Base-by-base conservation (phyloP, 2,329 filamentous ascomycete genomes). In the Stagonosporopsis cucurbitacearum region DNA sequence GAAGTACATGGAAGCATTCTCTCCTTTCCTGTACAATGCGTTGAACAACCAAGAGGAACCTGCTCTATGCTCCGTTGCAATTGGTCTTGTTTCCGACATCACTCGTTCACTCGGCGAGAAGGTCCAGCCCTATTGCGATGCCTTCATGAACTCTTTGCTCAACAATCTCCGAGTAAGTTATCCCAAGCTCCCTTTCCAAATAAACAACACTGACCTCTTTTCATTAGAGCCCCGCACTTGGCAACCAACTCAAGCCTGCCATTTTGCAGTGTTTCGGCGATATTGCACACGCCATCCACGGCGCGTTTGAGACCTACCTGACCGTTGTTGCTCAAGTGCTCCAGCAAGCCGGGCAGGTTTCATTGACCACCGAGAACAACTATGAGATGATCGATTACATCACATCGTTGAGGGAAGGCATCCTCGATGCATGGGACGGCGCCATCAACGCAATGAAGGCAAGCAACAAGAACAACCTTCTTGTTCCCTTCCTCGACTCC, bases 381-480 rank as follows among this genome's bases (percentile, higher is more conserved):
- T 95, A 93, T 68, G 95, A 99, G 78, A 96, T 98, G 90, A 88
- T 93, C 54, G 94, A 98, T 78, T 99, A 99, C 74, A 89, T 99
- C 66, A 86, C 96, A 62, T 96, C 93, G 19, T 84, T 99, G 44
- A 89, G 95, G 50, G 96, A 99, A 75, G 95, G 94, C 66, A 98
- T 99, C 65, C 96, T 98, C 89, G 95, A 99, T 82, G 95, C 95
- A 30, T 99, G 96, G 93, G 92, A 93, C 69, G 95, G 95, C 65
- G 95, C 96, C 64, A 92, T 99, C 72, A 88, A 94, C 75, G 92
- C 95, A 49, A 92, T 98, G 89, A 96, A 95, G 82, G 79, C 84
- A 47, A 91, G 88, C 70, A 81, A 81, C 70, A 94, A 94, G 82
- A 87, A 88, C 55, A 80, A 85, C 74, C 79, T 86, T 36, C 83